These are phyloP conservation scores for Fusarium austroafricanum DNA, from an alignment of 2,329 filamentous ascomycete genomes.

Conservation along the genomic window DNA sequence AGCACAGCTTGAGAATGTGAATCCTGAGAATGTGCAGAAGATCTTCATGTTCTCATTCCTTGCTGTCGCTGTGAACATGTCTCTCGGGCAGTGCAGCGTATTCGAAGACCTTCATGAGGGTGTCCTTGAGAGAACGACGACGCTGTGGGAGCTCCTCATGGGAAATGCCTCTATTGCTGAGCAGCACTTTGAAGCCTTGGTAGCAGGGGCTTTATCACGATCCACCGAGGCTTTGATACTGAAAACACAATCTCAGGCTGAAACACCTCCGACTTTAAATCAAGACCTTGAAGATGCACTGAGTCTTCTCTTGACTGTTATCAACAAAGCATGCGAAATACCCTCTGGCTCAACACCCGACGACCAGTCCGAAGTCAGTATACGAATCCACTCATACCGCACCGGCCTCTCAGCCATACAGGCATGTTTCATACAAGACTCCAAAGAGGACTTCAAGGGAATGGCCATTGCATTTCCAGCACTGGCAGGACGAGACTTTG, in stretches of 20 bases:
- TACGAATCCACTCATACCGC: conserved; percentile 21
- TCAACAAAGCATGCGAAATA: conserved; percentile 29
- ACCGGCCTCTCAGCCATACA: conserved; percentile 48
- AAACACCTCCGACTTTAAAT: neutral
- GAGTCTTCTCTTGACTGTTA: conserved; percentile 4
- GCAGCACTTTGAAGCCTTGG: conserved; percentile 32
- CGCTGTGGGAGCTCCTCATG: conserved; percentile 39
- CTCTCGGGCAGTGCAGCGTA: conserved; percentile 35
- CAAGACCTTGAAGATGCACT: conserved; percentile 24
- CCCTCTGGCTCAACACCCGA: neutral
- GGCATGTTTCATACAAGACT: conserved; percentile 52
- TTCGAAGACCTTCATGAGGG: conserved; percentile 27
- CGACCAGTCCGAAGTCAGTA: neutral
- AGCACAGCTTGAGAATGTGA: conserved; percentile 36
- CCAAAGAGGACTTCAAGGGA: conserved; percentile 47
- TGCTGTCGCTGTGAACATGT: conserved; percentile 41
- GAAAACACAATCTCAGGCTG: conserved; percentile 16
- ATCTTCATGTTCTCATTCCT: conserved; percentile 44
- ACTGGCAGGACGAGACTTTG: conserved; percentile 48
- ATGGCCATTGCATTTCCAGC: conserved; percentile 49
- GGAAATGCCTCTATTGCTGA: conserved; percentile 35
- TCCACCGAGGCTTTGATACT: conserved; percentile 29
- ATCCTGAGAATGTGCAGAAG: conserved; percentile 34
- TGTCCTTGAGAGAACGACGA: conserved; percentile 31
- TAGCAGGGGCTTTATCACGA: conserved; percentile 29